phyloP scores from a whole-genome alignment of 129 eudicot genomes.

The Centrapalus pauciflorus region DNA sequence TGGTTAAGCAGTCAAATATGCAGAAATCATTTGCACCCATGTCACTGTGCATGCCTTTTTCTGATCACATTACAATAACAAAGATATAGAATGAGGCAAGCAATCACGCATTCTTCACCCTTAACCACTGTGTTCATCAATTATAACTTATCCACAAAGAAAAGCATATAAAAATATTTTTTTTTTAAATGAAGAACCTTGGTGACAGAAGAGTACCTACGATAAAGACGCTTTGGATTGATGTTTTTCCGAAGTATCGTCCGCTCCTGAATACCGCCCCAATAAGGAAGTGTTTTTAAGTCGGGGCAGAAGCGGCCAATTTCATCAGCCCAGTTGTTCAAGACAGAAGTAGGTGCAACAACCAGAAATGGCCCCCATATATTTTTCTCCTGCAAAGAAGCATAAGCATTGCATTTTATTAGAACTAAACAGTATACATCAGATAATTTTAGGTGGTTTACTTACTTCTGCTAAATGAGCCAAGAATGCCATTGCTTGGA shows the following conservation, averaged over 20 bases:
- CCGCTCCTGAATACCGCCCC: conserved; percentile 94
- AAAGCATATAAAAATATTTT: neutral
- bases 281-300: conserved; percentile 88
- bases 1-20: neutral
- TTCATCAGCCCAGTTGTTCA: conserved; percentile 99
- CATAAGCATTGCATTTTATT: conserved; percentile 15
- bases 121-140: neutral
- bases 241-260: conserved; percentile 82
- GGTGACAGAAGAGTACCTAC: conserved; percentile 49
- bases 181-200: conserved; percentile 1
- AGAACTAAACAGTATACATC: neutral
- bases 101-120: neutral
- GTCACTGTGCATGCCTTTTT: neutral
- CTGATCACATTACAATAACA: neutral
- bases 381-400: conserved; percentile 69
- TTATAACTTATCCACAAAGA: neutral
- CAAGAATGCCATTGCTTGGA: conserved; percentile 98
- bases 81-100: neutral
- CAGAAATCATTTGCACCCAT: neutral
- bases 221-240: conserved; percentile 92
- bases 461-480: conserved; percentile 99
- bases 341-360: conserved; percentile 97
- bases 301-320: conserved; percentile 95
- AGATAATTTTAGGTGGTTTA: conserved; percentile 8
- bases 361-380: conserved; percentile 99